These are phyloP conservation scores for Pascua sp. DNA, from an alignment of 1,284 basidiomycete genomes.

Conservation along the genomic window DNA sequence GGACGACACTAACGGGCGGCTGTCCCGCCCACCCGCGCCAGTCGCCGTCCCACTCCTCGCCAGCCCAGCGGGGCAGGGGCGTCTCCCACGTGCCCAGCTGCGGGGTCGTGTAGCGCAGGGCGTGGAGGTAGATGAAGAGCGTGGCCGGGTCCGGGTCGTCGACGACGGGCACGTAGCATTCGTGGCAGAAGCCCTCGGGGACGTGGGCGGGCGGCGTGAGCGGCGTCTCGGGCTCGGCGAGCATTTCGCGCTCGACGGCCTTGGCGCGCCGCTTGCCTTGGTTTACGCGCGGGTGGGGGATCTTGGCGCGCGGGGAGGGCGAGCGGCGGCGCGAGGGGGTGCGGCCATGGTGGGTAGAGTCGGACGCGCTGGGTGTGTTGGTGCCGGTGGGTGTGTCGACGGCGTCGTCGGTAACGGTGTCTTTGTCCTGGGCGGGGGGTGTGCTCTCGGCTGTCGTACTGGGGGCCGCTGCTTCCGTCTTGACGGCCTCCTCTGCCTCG, in stretches of 20 bases:
- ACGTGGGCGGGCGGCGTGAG: constrained; percentile 50
- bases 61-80: constrained; percentile 49
- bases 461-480: constrained; percentile 7
- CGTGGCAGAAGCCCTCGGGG: constrained; percentile 59
- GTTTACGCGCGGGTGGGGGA: constrained; percentile 20
- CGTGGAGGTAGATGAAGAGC: constrained; percentile 90
- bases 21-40: constrained; percentile 47
- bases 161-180: constrained; percentile 83
- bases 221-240: constrained; percentile 24
- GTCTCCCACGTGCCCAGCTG: constrained; percentile 46
- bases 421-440: too few species aligned
- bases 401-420: background rate
- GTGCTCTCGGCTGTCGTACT: background rate
- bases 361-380: background rate
- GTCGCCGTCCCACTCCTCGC: constrained; percentile 48
- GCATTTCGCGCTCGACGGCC: constrained; percentile 21
- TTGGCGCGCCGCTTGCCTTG: constrained; percentile 7
- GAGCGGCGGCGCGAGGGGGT: background rate
- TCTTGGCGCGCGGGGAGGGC: constrained; percentile 3
- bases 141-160: constrained; percentile 86
- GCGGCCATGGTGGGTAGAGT: background rate
- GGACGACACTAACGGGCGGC: constrained; percentile 11
- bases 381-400: background rate
- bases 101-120: constrained; percentile 67
- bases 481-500: constrained; percentile 3